Conservation (phyloP, 768 basidiomycete genomes). For the Hortiboletus flavorubellus region DNA sequence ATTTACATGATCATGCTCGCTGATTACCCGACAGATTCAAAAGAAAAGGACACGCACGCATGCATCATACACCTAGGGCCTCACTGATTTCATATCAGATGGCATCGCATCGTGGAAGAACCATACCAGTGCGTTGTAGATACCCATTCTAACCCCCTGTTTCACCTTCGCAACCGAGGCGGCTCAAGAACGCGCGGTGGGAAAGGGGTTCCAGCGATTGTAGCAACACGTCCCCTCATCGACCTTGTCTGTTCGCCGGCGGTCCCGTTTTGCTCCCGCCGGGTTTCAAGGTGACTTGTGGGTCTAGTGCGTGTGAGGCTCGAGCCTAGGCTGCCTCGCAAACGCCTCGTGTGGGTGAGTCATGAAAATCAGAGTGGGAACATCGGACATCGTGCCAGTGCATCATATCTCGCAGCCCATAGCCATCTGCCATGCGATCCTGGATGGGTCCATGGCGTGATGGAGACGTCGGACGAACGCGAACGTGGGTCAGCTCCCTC, state of each 20-base stretch:
- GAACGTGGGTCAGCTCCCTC: not conserved
- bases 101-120: slow-evolving; percentile 6
- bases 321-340: slow-evolving; percentile 19
- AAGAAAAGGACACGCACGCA: not conserved
- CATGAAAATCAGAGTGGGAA: slow-evolving; percentile 1
- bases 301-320: not conserved
- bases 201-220: not conserved
- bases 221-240: not conserved
- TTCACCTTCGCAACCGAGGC: slow-evolving; percentile 16
- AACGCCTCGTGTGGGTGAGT: slow-evolving; percentile 17
- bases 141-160: slow-evolving; percentile 11
- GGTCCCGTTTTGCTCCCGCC: not conserved
- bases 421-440: not conserved
- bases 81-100: slow-evolving; percentile 21
- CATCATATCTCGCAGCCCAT: not conserved
- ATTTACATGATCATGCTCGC: slow-evolving; percentile 11
- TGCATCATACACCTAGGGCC: not conserved
- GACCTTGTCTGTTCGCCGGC: not conserved
- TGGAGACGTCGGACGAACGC: not conserved
- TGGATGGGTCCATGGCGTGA: not conserved
- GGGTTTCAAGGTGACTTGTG: not conserved
- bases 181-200: slow-evolving; percentile 7
- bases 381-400: not conserved
- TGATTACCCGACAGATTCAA: slow-evolving; percentile 8
- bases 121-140: not conserved